Conservation (phyloP, 768 basidiomycete genomes). For the Mycena rosella region DNA sequence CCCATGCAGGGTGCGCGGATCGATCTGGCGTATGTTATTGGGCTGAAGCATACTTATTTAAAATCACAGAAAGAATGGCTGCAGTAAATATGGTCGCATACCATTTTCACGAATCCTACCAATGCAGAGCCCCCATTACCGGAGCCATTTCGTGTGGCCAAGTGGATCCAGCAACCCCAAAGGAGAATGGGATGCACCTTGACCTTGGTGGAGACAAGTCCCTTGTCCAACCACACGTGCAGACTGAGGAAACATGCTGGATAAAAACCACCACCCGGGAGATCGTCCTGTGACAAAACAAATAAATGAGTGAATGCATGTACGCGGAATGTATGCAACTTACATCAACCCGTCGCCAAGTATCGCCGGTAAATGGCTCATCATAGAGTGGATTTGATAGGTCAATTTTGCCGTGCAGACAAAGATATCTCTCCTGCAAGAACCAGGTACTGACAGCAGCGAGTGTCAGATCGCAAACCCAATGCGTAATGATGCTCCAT, state of each 20-base stretch:
- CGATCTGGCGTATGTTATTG: neutral
- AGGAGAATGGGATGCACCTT: constrained; percentile 6
- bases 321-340: neutral
- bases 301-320: neutral
- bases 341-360: neutral
- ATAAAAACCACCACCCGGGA: neutral
- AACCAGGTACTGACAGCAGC: constrained; percentile 25
- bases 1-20: neutral
- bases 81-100: neutral
- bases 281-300: neutral
- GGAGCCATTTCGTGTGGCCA: neutral
- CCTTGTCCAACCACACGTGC: constrained; percentile 1
- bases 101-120: constrained; percentile 5
- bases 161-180: constrained; percentile 4
- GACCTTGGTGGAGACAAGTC: constrained; percentile 10
- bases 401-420: neutral
- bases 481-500: constrained; percentile 34
- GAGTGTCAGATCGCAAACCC: constrained; percentile 30
- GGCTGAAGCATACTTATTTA: neutral
- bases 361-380: neutral
- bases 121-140: neutral
- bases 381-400: neutral
- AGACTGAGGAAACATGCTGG: neutral
- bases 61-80: neutral
- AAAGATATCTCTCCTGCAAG: neutral